A percentile compares a stretch with the other conserved stretches of the same genome.
Conservation (phyloP, 148 eudicot genomes). For the Diospyros kaki region DNA sequence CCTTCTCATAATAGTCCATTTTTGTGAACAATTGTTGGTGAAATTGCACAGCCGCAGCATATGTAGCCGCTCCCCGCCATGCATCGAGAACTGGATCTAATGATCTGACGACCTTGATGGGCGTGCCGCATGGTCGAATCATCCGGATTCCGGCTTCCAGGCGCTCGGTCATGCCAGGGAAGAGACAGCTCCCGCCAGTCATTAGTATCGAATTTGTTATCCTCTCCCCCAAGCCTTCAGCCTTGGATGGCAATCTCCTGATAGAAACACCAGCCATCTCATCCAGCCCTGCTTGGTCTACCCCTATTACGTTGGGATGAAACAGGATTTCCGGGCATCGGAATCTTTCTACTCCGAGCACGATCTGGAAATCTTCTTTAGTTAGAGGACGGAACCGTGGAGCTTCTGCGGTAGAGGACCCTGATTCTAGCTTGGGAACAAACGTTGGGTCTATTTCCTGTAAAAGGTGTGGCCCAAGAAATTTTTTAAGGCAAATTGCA, state of each 20-base stretch:
- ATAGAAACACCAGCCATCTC: constrained; percentile 82
- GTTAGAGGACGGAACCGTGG: constrained; percentile 76
- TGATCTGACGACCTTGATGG: constrained; percentile 57
- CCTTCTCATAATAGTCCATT: constrained; percentile 86
- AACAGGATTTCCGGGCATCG: constrained; percentile 91
- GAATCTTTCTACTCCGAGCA: constrained; percentile 87
- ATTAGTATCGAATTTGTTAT: constrained; percentile 73
- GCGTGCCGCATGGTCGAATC: constrained; percentile 84
- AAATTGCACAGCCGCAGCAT: constrained; percentile 63
- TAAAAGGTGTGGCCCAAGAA: neutral
- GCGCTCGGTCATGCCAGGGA: constrained; percentile 79
- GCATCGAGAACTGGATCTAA: constrained; percentile 76
- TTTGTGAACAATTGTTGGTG: constrained; percentile 53
- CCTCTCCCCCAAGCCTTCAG: constrained; percentile 47
- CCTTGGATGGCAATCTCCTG: constrained; percentile 52
- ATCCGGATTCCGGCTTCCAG: constrained; percentile 82
- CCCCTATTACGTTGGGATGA: constrained; percentile 72
- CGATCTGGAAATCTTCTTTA: constrained; percentile 86
- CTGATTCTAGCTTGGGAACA: constrained; percentile 50
- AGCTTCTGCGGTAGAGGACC: constrained; percentile 42
- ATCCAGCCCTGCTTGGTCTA: constrained; percentile 90
- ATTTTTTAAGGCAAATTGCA: neutral
- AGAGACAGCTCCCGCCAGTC: constrained; percentile 80
- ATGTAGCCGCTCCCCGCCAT: constrained; percentile 91
- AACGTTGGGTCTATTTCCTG: constrained; percentile 97